Conservation (phyloP, 345 rosid species). For the Aquilaria sinensis region DNA sequence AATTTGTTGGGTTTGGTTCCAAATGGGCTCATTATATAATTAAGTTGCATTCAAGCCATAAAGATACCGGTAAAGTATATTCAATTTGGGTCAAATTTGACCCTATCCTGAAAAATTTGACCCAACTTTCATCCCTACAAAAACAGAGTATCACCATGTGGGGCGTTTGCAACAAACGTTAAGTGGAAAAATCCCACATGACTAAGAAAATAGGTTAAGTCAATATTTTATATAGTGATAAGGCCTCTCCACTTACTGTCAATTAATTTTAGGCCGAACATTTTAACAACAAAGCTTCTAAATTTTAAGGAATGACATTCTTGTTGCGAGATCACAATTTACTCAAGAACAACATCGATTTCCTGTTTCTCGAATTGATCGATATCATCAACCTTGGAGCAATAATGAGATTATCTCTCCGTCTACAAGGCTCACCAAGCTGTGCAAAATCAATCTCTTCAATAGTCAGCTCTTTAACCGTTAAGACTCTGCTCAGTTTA, state of each 20-base stretch:
- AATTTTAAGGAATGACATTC: slow-evolving; percentile 26
- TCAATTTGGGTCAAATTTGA: too few relatives aligned
- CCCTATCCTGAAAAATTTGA: too few relatives aligned
- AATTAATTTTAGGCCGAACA: slow-evolving; percentile 13
- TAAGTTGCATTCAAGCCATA: too few relatives aligned
- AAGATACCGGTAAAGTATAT: too few relatives aligned
- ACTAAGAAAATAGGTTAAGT: too few relatives aligned
- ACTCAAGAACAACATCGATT: slow-evolving; percentile 31
- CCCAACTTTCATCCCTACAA: too few relatives aligned
- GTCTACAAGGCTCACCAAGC: slow-evolving; percentile 36
- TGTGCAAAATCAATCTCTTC: slow-evolving; percentile 50
- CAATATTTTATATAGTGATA: too few relatives aligned
- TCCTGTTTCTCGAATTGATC: slow-evolving; percentile 48
- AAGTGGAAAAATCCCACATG: too few relatives aligned
- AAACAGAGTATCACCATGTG: too few relatives aligned
- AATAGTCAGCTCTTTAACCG: slow-evolving; percentile 61
- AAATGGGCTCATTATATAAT: too few relatives aligned
- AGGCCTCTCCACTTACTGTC: slow-evolving; percentile 28
- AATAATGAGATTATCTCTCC: slow-evolving; percentile 47
- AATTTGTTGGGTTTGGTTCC: too few relatives aligned
- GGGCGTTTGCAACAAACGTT: too few relatives aligned
- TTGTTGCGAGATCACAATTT: slow-evolving; percentile 34
- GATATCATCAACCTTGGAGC: slow-evolving; percentile 55
- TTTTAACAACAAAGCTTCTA: slow-evolving; percentile 7
- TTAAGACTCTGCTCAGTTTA: slow-evolving; percentile 35